Evolutionary conservation across 75 land plant species (phyloP), one percentile per base, ranked within the genome.

Genomic region (Larix kaempferi): DNA sequence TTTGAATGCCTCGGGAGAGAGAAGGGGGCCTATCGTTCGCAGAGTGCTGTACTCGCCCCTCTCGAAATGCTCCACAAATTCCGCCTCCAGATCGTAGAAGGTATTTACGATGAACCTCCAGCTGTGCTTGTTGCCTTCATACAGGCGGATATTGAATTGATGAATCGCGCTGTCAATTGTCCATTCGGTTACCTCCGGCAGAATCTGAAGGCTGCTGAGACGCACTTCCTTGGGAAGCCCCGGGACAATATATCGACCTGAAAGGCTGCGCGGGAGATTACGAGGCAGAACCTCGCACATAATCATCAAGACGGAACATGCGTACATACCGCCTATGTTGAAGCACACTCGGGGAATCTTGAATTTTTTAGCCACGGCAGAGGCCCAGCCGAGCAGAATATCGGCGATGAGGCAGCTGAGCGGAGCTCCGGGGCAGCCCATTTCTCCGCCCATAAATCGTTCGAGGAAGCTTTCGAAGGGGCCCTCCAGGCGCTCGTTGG

Each of bases 401-500:
- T 67, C 71, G 2, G 71, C 71, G 8, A 67, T 67, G 6, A 67
- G 22, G 49, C 44, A 35, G 52, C 52, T 49, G 23, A 67, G 22
- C 0, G 71, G 71, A 39, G 71, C 12, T 1, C 44, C 22, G 8
- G 39, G 21, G 49, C 23, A 11, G 52, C 52, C 11, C 0, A 49
- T 8, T 49, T 8, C 52, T 17, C 71, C 49, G n/a, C 3, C 49
- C 2, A 67, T 2, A 21, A 67, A 67, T 10, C 71, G 49, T 6
- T 6, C 22, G 0, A 67, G 49, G 39, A 67, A 39, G 49, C 44
- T n/a, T 10, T 67, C 22, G 71, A 67, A 67, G 12, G 29, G 52
- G 52, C 19, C 2, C 1, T 67, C 13, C 3, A 80, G 21, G 22
- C 62, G 77, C 29, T 81, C 84, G 57, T 80, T 33, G 23, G 49